phyloP scores from a whole-genome alignment of 331 rosid species.

The Malus hybrid region DNA sequence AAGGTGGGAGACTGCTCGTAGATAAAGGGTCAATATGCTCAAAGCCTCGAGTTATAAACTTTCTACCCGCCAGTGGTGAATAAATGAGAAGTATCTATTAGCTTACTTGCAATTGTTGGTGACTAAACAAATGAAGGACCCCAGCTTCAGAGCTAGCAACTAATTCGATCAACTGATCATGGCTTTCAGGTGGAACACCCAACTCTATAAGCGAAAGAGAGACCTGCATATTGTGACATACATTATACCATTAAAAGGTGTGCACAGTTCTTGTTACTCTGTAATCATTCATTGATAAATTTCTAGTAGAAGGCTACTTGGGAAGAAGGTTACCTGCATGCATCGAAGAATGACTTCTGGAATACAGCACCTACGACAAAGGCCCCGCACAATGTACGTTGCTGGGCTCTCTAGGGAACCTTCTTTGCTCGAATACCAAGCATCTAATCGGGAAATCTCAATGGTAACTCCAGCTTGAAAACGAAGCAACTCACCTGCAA shows the following conservation, averaged over 20 bases:
- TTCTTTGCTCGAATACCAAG: slow-evolving; percentile 68
- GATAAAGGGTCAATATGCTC: neutral
- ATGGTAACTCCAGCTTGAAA: slow-evolving; percentile 89
- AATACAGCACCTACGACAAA: slow-evolving; percentile 91
- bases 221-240: slow-evolving; percentile 38
- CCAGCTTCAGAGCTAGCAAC: slow-evolving; percentile 64
- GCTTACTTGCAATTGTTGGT: slow-evolving; percentile 78
- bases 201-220: slow-evolving; percentile 74
- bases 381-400: slow-evolving; percentile 72
- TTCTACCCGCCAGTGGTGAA: slow-evolving; percentile 1
- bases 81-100: neutral
- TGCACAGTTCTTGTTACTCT: neutral
- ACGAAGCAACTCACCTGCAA: slow-evolving; percentile 89
- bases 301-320: neutral
- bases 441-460: slow-evolving; percentile 88
- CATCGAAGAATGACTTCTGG: slow-evolving; percentile 89
- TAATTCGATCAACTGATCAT: slow-evolving; percentile 67
- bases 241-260: neutral
- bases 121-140: slow-evolving; percentile 75
- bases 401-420: slow-evolving; percentile 65
- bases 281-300: neutral
- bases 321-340: slow-evolving; percentile 64
- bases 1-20: neutral
- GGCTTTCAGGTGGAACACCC: slow-evolving; percentile 53
- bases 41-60: neutral